Evolutionary conservation across 306 rosid species (phyloP), one percentile per base, ranked within the genome.

Genomic region (Cicer bijugum): DNA sequence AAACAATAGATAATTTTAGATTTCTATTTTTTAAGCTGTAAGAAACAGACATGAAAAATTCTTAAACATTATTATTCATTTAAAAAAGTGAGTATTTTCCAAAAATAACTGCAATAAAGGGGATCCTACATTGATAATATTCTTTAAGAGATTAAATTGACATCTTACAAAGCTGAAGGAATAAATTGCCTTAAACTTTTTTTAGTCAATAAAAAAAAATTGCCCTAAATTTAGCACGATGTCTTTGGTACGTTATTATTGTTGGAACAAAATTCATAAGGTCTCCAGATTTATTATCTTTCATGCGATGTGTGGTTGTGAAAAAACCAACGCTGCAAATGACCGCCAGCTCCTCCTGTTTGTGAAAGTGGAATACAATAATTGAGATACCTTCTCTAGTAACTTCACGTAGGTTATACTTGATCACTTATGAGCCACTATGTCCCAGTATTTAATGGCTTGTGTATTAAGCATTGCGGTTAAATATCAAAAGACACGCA

Each of bases 381-480:
- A 23, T 57, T 23, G 40, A 57, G 11, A 23, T 56, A 10, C 2
- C 7, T 56, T 56, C 14, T 12, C 60, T 19, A 9, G 60, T 20
- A 56, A 17, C 19, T n/a, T n/a, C 3, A 5, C 12, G 6, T 46
- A 52, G 7, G 4, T 56, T 52, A 56, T 56, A 9, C 62, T 9
- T 19, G 53, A 48, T 48, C 55, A 48, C 62, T 56, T 20, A 56
- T 56, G 62, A 56, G 62, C 62, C 7, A 56, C 6, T 56, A 56
- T 56, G 20, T 5, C 6, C 12, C n/a, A 55, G 9, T 55, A 55
- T 20, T 56, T 9, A 9, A 1, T 56, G 61, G 38, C 61, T 19
- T 56, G 38, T 9, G 6, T 56, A 9, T 19, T 9, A 56, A 10
- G 61, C 35, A 55, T 17, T 17, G 35, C 33, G 33, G 37, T 28